phyloP scores from a whole-genome alignment of 495 filamentous ascomycete genomes.

The Penicillium cosmopolitanum region DNA sequence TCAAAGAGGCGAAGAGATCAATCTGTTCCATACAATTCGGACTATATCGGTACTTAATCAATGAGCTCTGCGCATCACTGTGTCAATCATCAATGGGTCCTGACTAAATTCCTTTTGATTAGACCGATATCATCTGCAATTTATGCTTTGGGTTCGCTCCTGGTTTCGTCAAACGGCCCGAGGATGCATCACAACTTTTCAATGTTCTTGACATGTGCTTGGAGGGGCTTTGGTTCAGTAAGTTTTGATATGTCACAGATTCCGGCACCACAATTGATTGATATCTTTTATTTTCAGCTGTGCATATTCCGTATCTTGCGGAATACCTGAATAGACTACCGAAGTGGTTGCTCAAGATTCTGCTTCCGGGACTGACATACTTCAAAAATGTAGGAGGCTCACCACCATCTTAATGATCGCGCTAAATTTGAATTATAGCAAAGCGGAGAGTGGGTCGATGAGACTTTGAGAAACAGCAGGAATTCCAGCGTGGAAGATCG shows the following conservation, averaged over 20 bases:
- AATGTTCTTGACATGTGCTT: constrained; percentile 7
- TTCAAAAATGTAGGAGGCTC: background rate
- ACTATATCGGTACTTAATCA: background rate
- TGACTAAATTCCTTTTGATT: background rate
- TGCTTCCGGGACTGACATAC: background rate
- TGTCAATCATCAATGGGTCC: background rate
- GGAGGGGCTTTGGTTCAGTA: constrained; percentile 4
- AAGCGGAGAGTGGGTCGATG: background rate
- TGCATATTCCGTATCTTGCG: constrained; percentile 1
- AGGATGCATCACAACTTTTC: background rate
- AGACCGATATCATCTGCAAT: constrained; percentile 3
- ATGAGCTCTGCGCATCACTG: background rate
- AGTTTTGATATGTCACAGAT: background rate
- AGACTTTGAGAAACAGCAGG: background rate
- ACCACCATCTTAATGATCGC: background rate
- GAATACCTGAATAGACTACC: background rate
- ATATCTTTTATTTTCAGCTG: background rate
- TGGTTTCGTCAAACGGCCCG: background rate
- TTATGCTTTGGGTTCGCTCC: constrained; percentile 1
- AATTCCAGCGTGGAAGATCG: background rate
- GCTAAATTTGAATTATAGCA: background rate
- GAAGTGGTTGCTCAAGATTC: background rate
- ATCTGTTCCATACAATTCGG: constrained; percentile 2
- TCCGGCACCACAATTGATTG: background rate
- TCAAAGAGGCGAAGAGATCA: background rate